A percentile compares a stretch with the other conserved stretches of the same genome.
Evolutionary conservation across 306 rosid species (phyloP).

Genomic region (Fagus crenata): DNA sequence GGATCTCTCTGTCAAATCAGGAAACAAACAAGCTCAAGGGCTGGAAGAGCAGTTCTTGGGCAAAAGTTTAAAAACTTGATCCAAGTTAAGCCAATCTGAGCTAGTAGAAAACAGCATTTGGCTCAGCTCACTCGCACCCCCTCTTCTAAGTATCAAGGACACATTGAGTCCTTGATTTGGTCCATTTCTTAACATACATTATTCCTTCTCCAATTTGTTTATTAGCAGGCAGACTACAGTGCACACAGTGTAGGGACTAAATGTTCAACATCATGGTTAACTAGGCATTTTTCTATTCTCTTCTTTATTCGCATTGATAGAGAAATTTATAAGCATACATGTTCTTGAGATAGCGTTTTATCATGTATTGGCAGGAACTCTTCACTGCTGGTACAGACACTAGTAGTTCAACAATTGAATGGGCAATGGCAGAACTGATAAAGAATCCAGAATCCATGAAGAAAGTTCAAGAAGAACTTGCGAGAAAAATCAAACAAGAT

Average conservation of each 20-base stretch:
- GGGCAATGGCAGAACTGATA: slow-evolving; percentile 36
- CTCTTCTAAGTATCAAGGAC: no score
- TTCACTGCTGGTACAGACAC: slow-evolving; percentile 32
- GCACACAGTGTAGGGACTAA: neutral
- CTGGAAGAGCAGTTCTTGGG: no score
- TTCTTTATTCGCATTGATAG: neutral
- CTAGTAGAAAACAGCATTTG: no score
- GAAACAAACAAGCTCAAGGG: no score
- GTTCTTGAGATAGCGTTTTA: neutral
- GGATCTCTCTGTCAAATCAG: no score
- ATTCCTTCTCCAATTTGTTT: no score
- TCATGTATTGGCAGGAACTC: slow-evolving; percentile 23
- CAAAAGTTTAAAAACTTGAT: no score
- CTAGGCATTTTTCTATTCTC: neutral
- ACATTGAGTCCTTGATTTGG: no score
- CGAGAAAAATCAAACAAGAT: slow-evolving; percentile 4
- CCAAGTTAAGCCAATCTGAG: no score
- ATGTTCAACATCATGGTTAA: neutral
- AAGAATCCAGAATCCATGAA: slow-evolving; percentile 21
- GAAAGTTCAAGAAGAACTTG: slow-evolving; percentile 19
- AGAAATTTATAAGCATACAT: neutral
- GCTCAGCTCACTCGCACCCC: no score
- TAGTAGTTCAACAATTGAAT: slow-evolving; percentile 21
- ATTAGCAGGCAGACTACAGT: no score
- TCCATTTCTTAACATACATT: no score